These are phyloP conservation scores for Wallacemonas sp. DNA, from an alignment of 208 protist species.

Conservation along the genomic window DNA sequence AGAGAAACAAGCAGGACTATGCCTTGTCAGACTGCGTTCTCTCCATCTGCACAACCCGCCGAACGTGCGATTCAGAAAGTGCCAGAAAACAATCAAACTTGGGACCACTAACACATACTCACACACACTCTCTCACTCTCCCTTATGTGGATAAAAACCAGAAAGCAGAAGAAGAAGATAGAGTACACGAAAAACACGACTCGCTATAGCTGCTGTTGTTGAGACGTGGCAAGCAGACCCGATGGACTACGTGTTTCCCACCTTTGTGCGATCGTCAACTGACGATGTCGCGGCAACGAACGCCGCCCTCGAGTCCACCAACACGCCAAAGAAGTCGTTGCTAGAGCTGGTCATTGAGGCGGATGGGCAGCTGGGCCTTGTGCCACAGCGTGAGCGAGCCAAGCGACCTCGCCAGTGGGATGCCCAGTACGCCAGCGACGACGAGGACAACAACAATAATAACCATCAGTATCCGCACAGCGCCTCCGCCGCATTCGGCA, in stretches of 20 bases:
- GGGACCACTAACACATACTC: neutral
- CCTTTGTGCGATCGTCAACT: slow-evolving; percentile 50
- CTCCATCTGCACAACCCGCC: too few relatives aligned
- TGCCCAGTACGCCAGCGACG: neutral
- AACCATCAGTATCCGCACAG: neutral
- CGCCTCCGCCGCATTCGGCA: slow-evolving; percentile 1
- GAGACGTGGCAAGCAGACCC: neutral
- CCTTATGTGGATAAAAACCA: too few relatives aligned
- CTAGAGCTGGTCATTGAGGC: slow-evolving; percentile 79
- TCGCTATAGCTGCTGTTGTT: neutral
- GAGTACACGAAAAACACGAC: neutral
- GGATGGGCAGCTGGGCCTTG: slow-evolving; percentile 37
- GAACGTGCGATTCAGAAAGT: too few relatives aligned
- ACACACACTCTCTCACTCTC: too few relatives aligned
- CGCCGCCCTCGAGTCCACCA: neutral
- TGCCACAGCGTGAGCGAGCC: slow-evolving; percentile 46
- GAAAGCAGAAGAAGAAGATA: neutral
- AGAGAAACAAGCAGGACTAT: too few relatives aligned
- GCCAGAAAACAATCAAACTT: too few relatives aligned
- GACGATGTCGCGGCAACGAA: slow-evolving; percentile 24
- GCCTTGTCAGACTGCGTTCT: too few relatives aligned
- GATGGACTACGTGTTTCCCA: slow-evolving; percentile 45
- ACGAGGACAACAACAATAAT: slow-evolving; percentile 11
- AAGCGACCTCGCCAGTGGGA: slow-evolving; percentile 15
- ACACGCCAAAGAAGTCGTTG: slow-evolving; percentile 54